Conservation (phyloP, 495 filamentous ascomycete species). For the Cercophora samala region DNA sequence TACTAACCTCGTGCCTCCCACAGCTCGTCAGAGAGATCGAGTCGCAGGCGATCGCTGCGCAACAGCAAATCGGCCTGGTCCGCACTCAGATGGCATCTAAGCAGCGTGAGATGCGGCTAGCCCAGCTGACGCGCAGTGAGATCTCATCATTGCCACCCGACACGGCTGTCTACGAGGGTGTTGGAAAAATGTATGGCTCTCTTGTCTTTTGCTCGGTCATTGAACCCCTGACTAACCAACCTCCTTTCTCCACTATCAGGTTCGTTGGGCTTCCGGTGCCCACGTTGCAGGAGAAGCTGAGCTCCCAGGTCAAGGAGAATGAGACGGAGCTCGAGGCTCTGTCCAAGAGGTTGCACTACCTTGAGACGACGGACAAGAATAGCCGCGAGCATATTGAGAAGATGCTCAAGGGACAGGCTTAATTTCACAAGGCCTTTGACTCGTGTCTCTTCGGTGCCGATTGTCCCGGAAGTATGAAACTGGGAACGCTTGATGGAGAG, state of each 20-base stretch:
- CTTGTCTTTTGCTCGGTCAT: background rate
- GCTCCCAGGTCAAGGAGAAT: constrained; percentile 68
- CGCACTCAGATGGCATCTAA: constrained; percentile 81
- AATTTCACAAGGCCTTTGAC: constrained; percentile 3
- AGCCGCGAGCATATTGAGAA: constrained; percentile 84
- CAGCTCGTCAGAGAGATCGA: constrained; percentile 95
- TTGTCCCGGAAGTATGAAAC: background rate
- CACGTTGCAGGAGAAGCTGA: constrained; percentile 71
- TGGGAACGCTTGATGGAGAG: background rate
- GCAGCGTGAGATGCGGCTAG: constrained; percentile 82
- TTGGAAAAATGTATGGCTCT: constrained; percentile 84
- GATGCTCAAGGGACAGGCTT: constrained; percentile 51
- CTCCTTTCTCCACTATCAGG: constrained; percentile 50
- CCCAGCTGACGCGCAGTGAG: constrained; percentile 84
- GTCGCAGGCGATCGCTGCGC: constrained; percentile 75
- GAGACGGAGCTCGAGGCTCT: constrained; percentile 73
- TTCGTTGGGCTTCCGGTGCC: constrained; percentile 75
- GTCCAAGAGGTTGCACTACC: constrained; percentile 87
- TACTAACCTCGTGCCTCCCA: constrained; percentile 9
- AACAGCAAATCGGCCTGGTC: constrained; percentile 88
- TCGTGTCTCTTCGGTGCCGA: constrained; percentile 2
- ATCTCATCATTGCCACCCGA: constrained; percentile 70
- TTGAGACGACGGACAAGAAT: constrained; percentile 93
- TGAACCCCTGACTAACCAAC: background rate
- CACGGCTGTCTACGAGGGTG: constrained; percentile 87